Base-by-base conservation (phyloP, 2,329 filamentous ascomycete species). In the Arthrobotrys musiformis region DNA sequence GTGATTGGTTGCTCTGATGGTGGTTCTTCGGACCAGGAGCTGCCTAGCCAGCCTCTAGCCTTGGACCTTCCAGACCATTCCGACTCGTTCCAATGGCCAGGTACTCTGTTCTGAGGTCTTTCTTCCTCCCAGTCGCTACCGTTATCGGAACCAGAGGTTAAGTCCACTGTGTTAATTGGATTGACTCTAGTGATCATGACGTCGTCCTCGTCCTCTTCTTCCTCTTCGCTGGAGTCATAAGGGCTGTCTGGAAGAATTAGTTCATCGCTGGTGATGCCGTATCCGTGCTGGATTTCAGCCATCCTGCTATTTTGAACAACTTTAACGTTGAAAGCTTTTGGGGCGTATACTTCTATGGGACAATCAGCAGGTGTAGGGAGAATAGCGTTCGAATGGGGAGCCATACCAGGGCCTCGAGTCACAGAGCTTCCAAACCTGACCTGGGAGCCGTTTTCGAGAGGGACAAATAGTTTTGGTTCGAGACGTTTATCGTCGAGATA, bases 391-490 rank as follows among this genome's bases (percentile, higher is more conserved):
- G 6, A 22, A 40, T 4, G 64, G 15, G 37, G 30, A 15, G 15
- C 9, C 50, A 50, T 81, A 83, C 86, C 85, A 40, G 81, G 79
- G 17, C 85, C 86, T 80, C 86, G 85, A 74, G 83, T 84, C 24
- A 89, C 86, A 74, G 86, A 83, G 37, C 84, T 82, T 17, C 87
- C 87, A 80, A 88, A 87, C 3, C 82, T 81, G 26, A 89, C 76
- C 1, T 82, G 74, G 60, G 84, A 83, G 17, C 84, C 82, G 63
- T 83, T 79, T 2, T 82, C 82, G 9, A 84, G 62, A 2, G 80
- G 58, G n/a, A 79, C 81, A 28, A 80, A 79, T 30, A 80, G 69
- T 11, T 82, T 72, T 9, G 72, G 79, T n/a, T 78, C 69, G 26
- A 89, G 81, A 42, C 83, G 84, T 42, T 79, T 80, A 37, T 85